phyloP scores from a whole-genome alignment of 805 yeast genomes.

The Schizosaccharomyces cryophilus region DNA sequence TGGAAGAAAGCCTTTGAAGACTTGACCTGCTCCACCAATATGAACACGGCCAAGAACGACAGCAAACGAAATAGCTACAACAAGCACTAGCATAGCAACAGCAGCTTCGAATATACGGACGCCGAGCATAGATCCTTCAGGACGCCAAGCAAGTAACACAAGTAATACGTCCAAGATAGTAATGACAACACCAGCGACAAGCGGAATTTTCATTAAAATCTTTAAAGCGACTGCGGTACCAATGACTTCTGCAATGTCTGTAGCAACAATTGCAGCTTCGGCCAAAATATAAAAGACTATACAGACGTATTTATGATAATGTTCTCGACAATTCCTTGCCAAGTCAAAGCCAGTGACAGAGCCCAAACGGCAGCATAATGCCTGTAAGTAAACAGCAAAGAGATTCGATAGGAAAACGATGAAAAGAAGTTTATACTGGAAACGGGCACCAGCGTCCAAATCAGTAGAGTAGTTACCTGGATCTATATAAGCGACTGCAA shows the following conservation, averaged over 20 bases:
- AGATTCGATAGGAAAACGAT: conserved; percentile 57
- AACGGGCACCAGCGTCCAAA: conserved; percentile 79
- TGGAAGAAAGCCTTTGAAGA: conserved; percentile 46
- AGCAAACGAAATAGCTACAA: conserved; percentile 67
- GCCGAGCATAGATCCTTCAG: conserved; percentile 56
- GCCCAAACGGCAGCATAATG: conserved; percentile 67
- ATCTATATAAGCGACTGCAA: conserved; percentile 85
- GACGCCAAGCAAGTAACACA: conserved; percentile 68
- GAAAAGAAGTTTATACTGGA: conserved; percentile 53
- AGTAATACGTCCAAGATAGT: conserved; percentile 71
- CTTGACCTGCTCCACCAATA: conserved; percentile 10
- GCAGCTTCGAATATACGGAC: conserved; percentile 60
- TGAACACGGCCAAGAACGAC: conserved; percentile 48
- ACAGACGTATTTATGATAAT: conserved; percentile 32
- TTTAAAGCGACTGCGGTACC: conserved; percentile 92
- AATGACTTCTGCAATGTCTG: conserved; percentile 89
- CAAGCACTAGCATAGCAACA: conserved; percentile 52
- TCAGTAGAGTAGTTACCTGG: conserved; percentile 95
- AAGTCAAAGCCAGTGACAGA: conserved; percentile 83
- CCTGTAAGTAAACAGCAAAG: conserved; percentile 69
- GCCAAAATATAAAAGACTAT: conserved; percentile 44
- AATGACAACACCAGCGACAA: conserved; percentile 57
- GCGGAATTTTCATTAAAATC: conserved; percentile 55
- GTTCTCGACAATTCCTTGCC: conserved; percentile 64
- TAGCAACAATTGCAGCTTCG: conserved; percentile 77